Percentiles rank a stretch among this genome's conserved stretches.
These are phyloP conservation scores for Ampelocalamus luodianensis DNA, from an alignment of 176 grass and related monocot species.

Conservation along the genomic window DNA sequence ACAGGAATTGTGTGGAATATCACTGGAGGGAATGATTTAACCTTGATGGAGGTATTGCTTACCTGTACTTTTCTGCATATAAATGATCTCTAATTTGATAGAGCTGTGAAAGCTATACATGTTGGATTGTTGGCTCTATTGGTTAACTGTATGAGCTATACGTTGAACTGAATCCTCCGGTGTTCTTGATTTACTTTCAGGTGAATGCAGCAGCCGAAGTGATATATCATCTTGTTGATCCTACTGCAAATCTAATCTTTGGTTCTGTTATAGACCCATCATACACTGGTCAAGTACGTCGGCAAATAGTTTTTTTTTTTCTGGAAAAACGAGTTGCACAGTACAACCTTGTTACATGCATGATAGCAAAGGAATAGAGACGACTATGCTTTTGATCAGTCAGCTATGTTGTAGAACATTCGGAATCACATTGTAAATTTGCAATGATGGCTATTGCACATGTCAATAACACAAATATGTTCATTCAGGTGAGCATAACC, in stretches of 20 bases:
- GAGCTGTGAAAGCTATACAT: background rate
- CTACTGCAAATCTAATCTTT: conserved; percentile 66
- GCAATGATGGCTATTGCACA: background rate
- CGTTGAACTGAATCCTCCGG: background rate
- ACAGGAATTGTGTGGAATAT: background rate
- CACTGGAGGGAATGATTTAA: conserved; percentile 8
- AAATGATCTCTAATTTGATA: background rate
- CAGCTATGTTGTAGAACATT: background rate
- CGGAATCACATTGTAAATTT: background rate
- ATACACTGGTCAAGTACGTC: conserved; percentile 56
- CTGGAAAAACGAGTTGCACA: background rate
- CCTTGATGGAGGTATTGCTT: conserved; percentile 2
- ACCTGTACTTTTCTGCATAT: background rate
- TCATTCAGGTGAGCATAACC: background rate
- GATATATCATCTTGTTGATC: conserved; percentile 64
- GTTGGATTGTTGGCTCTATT: background rate
- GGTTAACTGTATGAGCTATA: background rate
- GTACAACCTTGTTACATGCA: background rate
- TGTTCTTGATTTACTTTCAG: conserved; percentile 32
- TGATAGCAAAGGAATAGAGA: background rate
- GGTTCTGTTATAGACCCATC: conserved; percentile 58
- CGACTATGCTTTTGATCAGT: background rate
- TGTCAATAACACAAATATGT: background rate
- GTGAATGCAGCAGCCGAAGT: conserved; percentile 61
- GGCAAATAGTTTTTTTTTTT: background rate